Evolutionary conservation across 129 eudicot genomes (phyloP).

Genomic region (Glebionis coronaria): DNA sequence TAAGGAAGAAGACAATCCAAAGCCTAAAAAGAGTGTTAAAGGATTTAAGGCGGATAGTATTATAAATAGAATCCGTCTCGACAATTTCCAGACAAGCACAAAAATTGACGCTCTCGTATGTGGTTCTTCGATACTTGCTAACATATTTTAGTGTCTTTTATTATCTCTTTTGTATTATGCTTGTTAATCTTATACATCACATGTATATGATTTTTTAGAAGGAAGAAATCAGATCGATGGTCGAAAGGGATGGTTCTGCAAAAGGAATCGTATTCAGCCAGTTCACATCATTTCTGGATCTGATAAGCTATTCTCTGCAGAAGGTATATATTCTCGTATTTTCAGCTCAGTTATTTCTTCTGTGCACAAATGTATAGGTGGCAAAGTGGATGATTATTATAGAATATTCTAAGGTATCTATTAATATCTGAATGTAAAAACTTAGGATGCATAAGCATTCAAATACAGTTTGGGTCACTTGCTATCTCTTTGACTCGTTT

Average conservation of each 20-base stretch:
- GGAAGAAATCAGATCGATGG: slow-evolving; percentile 90
- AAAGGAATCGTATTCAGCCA: slow-evolving; percentile 86
- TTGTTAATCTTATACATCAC: background rate
- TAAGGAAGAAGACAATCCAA: slow-evolving; percentile 36
- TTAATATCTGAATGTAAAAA: too few relatives aligned
- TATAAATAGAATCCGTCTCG: slow-evolving; percentile 64
- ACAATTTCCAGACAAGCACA: slow-evolving; percentile 87
- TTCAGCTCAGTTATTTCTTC: slow-evolving; percentile 9
- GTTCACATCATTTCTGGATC: slow-evolving; percentile 72
- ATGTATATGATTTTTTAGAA: slow-evolving; percentile 39
- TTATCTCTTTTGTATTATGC: background rate
- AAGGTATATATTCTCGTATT: slow-evolving; percentile 34
- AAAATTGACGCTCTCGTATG: slow-evolving; percentile 93
- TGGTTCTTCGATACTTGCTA: background rate
- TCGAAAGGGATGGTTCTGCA: slow-evolving; percentile 89
- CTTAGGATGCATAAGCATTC: too few relatives aligned
- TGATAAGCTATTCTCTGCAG: slow-evolving; percentile 61
- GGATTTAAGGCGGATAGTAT: slow-evolving; percentile 77
- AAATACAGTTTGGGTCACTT: too few relatives aligned
- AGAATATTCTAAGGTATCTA: too few relatives aligned
- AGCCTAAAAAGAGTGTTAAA: slow-evolving; percentile 43
- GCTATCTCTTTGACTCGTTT: too few relatives aligned
- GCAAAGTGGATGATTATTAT: too few relatives aligned
- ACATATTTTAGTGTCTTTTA: background rate
- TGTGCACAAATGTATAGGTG: background rate